phyloP scores from a whole-genome alignment of 1,284 basidiomycete genomes.

The Afroboletus lepidellus region DNA sequence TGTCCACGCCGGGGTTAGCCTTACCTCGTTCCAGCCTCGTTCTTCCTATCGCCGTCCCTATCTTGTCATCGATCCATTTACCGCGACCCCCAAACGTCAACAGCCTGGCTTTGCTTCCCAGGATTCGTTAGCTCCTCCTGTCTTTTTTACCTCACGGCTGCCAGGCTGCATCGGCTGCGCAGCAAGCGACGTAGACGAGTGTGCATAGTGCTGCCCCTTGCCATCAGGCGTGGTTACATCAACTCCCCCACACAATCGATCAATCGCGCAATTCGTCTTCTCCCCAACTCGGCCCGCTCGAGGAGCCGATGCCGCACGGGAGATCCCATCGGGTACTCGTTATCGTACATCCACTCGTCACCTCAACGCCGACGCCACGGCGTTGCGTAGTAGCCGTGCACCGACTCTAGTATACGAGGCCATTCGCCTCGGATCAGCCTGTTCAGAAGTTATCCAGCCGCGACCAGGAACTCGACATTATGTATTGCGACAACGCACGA shows the following conservation, averaged over 20 bases:
- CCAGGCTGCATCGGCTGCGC: neutral
- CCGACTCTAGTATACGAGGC: neutral
- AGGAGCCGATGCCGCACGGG: neutral
- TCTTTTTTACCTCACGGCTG: constrained; percentile 13
- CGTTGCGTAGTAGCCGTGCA: neutral
- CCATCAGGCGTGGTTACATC: neutral
- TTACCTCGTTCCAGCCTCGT: constrained; percentile 20
- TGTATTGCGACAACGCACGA: neutral
- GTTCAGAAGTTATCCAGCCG: neutral
- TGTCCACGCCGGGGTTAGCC: neutral
- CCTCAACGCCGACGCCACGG: neutral
- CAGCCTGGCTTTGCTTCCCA: constrained; percentile 15
- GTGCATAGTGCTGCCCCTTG: neutral
- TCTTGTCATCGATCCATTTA: constrained; percentile 14
- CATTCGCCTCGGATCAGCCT: neutral
- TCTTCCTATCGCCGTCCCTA: constrained; percentile 15
- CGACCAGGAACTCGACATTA: neutral
- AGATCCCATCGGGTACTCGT: neutral
- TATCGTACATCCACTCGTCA: neutral
- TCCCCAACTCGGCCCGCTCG: neutral
- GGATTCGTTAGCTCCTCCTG: neutral
- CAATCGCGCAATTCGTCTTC: neutral
- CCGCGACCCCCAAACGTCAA: neutral
- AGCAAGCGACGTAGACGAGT: neutral
- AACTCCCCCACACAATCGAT: neutral